Evolutionary conservation across 495 filamentous ascomycete genomes (phyloP).

Genomic region (Talaromyces stipitatus): DNA sequence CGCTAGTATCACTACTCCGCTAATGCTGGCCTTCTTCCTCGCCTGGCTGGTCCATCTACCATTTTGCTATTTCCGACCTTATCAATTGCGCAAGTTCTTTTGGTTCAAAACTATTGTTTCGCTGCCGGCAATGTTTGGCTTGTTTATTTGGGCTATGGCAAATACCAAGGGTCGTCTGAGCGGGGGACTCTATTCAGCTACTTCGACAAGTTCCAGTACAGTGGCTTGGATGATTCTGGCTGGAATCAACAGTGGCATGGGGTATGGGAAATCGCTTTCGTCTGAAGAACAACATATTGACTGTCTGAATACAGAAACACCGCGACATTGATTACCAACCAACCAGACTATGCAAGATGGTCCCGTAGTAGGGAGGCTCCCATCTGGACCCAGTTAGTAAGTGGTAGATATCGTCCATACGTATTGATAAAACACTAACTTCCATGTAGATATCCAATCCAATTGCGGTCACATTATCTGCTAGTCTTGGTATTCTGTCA

Average conservation of each 20-base stretch:
- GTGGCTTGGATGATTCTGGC: slow-evolving; percentile 30
- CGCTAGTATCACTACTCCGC: slow-evolving; percentile 47
- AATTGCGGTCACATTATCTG: slow-evolving; percentile 29
- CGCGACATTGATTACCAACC: slow-evolving; percentile 33
- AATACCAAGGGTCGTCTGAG: slow-evolving; percentile 28
- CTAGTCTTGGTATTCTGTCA: slow-evolving; percentile 32
- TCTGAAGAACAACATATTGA: background rate
- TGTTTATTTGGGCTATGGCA: slow-evolving; percentile 23
- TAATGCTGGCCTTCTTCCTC: slow-evolving; percentile 51
- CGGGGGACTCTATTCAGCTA: slow-evolving; percentile 13
- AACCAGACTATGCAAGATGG: slow-evolving; percentile 36
- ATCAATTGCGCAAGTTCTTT: slow-evolving; percentile 23
- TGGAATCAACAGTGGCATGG: slow-evolving; percentile 33
- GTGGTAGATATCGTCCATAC: background rate
- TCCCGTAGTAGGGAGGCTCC: slow-evolving; percentile 22
- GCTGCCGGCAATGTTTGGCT: slow-evolving; percentile 21
- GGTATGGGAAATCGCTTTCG: background rate
- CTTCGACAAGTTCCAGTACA: slow-evolving; percentile 13
- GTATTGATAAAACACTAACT: background rate
- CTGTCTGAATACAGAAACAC: slow-evolving; percentile 15
- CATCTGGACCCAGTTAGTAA: slow-evolving; percentile 26
- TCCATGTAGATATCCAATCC: slow-evolving; percentile 23
- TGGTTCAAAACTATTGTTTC: slow-evolving; percentile 22
- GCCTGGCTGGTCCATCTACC: slow-evolving; percentile 27
- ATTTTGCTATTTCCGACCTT: slow-evolving; percentile 24